Base-by-base conservation (phyloP, 1,139 yeast species). In the Yamadazyma sp. region DNA sequence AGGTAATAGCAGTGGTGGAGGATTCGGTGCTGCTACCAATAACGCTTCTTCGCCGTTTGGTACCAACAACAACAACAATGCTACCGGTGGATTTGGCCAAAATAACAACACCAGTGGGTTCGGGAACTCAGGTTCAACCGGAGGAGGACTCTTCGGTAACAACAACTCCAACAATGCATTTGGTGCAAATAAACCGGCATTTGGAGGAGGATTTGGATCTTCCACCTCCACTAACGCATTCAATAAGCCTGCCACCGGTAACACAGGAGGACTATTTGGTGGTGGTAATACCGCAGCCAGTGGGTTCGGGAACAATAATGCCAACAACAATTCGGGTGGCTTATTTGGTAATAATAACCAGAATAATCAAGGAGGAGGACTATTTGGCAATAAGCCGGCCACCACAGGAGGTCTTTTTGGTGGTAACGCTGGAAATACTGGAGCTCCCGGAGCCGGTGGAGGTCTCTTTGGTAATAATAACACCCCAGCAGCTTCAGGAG, bases 361-460 rank as follows among this genome's bases (percentile, higher is more conserved):
- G 22, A 20, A 20, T 8, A 20, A 20, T 20, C 22, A 20, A 10
- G 43, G 46, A 11, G 48, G 66, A 6, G 66, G 67, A 17, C 46
- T 63, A 17, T 62, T 61, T 48, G 70, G 71, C 2, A 49, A 31
- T 18, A 37, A 38, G 26, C 25, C 39, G 18, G 50, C 31, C 14
- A 26, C 48, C 17, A 47, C 55, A 5, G 63, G 69, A 10, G 69
- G 74, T 10, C 48, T 59, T 15, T 55, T 53, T 48, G 62, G 60
- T n/a, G 40, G 36, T 45, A 35, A 40, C 33, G 38, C 43, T 33
- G 41, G 48, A 20, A 20, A 20, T 8, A 20, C 22, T 6, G 22
- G 22, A 5, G 8, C 22, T 8, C 5, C 22, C 5, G 22, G 22
- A 5, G 8, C 22, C 8, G 22, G 22, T 15, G 22, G 54, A 7